Base-by-base conservation (phyloP, 78 protist species). In the Bodo saltans region DNA sequence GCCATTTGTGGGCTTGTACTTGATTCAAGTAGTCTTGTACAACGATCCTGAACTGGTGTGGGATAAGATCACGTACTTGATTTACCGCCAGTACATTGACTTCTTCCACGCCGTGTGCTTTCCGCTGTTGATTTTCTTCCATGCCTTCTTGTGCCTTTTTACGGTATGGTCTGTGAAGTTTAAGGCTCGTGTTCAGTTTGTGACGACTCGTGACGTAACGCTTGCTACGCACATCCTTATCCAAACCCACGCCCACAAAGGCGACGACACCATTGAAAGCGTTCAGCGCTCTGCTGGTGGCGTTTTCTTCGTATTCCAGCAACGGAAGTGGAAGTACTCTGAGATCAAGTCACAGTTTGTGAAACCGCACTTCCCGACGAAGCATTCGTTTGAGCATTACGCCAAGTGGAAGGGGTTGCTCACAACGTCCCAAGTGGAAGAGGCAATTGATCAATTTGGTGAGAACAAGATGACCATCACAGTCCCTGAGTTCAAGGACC, bases 401-500 rank as follows among this genome's bases (percentile, higher is more conserved):
- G 28, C n/a, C 34, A 2, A 25, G 40, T 3, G 11, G 35, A 8
- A 21, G 52, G 79, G 79, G 35, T 42, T 26, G 32, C 25, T 25
- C 32, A 27, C 70, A 23, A n/a, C 52, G 52, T 25, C 8, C 30
- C 25, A 8, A 23, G 41, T 8, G 52, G 41, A 23, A 8, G 67
- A 8, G 25, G 34, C n/a, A n/a, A n/a, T 74, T n/a, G 25, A 26
- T 21, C 67, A 35, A 42, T 23, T 27, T 21, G 88, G 88, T 2
- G 37, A 11, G 60, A 84, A 86, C 85, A 68, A 67, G 35, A 87
- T 95, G 76, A 90, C 82, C 52, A 87, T 98, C 29, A 99, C 99
- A 37, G 29, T 86, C 72, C 99, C 98, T 32, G 3, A 91, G 12
- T 97, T 98, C 75, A 0, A 40, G 35, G 94, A 89, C 71, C 90